Evolutionary conservation across 306 rosid genomes (phyloP).

Genomic region (Cyclanthera cordifolia): DNA sequence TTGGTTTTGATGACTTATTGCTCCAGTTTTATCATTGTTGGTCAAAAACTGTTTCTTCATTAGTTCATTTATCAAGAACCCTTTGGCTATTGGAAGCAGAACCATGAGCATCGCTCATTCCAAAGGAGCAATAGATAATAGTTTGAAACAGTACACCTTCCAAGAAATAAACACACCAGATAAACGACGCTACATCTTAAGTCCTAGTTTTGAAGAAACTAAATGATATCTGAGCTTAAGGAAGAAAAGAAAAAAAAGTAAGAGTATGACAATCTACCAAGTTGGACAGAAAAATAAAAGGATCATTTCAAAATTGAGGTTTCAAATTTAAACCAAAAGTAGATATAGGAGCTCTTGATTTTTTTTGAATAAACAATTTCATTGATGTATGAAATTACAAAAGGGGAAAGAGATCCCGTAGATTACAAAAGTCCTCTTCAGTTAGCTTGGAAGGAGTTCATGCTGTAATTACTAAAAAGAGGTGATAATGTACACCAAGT

Average conservation of each 20-base stretch:
- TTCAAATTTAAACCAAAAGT: neutral
- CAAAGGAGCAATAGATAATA: neutral
- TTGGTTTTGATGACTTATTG: neutral
- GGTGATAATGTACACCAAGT: no score
- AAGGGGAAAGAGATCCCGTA: no score
- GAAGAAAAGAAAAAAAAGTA: neutral
- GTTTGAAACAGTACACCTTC: neutral
- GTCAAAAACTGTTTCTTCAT: no score
- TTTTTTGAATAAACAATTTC: no score
- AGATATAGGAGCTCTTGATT: neutral
- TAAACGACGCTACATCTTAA: neutral
- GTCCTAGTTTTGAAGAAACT: neutral
- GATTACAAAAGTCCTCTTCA: no score
- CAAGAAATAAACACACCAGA: neutral
- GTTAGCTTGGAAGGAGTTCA: no score
- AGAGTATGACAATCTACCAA: neutral
- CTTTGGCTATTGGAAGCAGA: neutral
- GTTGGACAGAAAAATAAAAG: neutral
- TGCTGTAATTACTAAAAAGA: no score
- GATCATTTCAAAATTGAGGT: neutral
- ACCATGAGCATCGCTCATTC: slow-evolving; percentile 2
- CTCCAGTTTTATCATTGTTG: neutral
- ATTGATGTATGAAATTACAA: no score
- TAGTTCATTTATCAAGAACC: neutral
- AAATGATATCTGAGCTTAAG: neutral